A percentile compares a stretch with the other conserved stretches of the same genome.
phyloP scores from a whole-genome alignment of 2,329 filamentous ascomycete species.

The Sporothrix brunneoviolacea region DNA sequence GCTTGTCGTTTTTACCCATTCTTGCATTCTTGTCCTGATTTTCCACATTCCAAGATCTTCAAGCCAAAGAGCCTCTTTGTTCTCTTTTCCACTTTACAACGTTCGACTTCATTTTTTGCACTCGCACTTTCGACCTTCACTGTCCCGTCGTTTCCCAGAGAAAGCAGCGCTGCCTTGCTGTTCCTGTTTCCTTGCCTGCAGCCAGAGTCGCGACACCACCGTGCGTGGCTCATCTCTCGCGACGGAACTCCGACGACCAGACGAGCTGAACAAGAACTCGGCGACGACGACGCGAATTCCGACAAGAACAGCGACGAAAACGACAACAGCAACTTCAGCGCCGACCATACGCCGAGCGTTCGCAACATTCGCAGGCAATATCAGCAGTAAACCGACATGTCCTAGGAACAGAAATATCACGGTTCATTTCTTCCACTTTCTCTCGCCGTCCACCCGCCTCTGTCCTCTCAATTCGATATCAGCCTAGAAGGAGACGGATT shows the following conservation, averaged over 20 bases:
- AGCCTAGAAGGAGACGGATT: conserved; percentile 1
- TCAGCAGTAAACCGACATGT: conserved; percentile 14
- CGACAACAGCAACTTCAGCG: not conserved
- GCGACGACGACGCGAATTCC: not conserved
- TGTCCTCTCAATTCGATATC: conserved; percentile 4
- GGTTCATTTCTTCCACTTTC: not conserved
- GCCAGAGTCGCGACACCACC: not conserved
- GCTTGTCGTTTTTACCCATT: conserved; percentile 3
- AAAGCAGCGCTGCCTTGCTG: conserved; percentile 1
- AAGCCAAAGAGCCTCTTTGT: not conserved
- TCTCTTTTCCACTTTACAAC: not conserved
- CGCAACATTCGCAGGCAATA: conserved; percentile 7
- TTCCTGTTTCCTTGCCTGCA: not conserved
- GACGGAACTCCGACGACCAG: not conserved
- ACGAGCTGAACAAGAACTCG: not conserved
- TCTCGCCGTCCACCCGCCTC: conserved; percentile 5
- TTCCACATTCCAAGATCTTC: conserved; percentile 11
- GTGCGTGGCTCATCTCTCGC: conserved; percentile 3
- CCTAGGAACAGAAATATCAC: conserved; percentile 15
- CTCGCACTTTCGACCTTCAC: not conserved
- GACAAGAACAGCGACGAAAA: not conserved
- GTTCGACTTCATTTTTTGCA: not conserved
- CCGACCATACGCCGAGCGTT: not conserved
- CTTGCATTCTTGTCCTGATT: conserved; percentile 5
- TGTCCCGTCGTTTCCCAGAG: not conserved